Evolutionary conservation across 192 early-diverging fungal genomes (phyloP).

Genomic region (Physocladia obscura): DNA sequence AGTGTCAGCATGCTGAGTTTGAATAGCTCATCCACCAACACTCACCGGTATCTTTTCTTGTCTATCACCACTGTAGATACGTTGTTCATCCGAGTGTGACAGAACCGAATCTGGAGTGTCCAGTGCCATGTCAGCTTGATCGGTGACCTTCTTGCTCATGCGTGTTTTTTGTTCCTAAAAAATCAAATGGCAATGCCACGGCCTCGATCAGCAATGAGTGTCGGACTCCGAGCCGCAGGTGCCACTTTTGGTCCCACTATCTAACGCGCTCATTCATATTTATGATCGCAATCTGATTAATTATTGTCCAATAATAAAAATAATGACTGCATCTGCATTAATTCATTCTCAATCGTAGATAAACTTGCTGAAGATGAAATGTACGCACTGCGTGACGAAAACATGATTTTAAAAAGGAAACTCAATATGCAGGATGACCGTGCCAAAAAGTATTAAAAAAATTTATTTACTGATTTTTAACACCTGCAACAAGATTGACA

Average conservation of each 20-base stretch:
- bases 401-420: slow-evolving; percentile 48
- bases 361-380: slow-evolving; percentile 20
- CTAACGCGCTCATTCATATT: no score
- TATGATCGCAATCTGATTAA: no score
- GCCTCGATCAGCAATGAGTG: neutral
- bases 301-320: no score
- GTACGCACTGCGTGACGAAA: slow-evolving; percentile 44
- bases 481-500: slow-evolving; percentile 37
- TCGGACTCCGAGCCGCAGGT: neutral
- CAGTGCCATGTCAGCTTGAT: no score
- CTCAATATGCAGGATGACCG: slow-evolving; percentile 50
- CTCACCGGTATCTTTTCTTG: no score
- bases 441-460: slow-evolving; percentile 39
- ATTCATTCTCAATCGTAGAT: neutral
- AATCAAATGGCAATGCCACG: neutral
- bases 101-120: no score
- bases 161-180: no score
- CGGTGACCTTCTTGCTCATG: no score
- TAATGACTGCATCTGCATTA: no score
- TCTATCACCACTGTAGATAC: no score
- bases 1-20: neutral
- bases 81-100: no score
- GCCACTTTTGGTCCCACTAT: no score
- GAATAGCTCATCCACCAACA: neutral
- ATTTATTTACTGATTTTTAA: neutral